Percentiles rank a stretch among this genome's conserved stretches.
phyloP scores from a whole-genome alignment of 495 filamentous ascomycete species.

The Entonaema liquescens region DNA sequence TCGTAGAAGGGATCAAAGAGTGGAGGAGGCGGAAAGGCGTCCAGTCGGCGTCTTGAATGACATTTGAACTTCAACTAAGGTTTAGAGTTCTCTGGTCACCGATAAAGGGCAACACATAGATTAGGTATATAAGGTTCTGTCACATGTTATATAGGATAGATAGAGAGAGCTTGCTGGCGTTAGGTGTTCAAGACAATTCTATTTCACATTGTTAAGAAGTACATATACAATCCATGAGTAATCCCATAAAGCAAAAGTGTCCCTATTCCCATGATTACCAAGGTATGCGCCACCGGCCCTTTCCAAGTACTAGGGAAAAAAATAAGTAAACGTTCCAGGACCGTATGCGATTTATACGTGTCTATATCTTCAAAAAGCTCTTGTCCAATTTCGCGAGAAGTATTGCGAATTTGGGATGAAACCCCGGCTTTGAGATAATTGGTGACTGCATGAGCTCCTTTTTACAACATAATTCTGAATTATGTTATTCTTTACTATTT shows the following conservation, averaged over 20 bases:
- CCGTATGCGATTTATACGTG: constrained; percentile 3
- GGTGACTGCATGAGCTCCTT: neutral
- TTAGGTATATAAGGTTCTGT: neutral
- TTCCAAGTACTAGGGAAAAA: neutral
- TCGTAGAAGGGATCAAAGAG: constrained; percentile 79
- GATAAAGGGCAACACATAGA: neutral
- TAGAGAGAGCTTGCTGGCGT: neutral
- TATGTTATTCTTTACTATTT: neutral
- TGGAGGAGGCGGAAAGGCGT: constrained; percentile 80
- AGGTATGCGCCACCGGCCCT: constrained; percentile 17
- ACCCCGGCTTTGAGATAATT: neutral
- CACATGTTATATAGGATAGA: constrained; percentile 11
- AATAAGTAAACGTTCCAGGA: neutral
- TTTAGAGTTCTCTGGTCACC: neutral
- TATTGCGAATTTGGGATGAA: neutral
- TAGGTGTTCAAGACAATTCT: constrained; percentile 18
- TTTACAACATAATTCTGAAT: neutral
- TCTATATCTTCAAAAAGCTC: constrained; percentile 2
- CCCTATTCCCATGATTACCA: neutral
- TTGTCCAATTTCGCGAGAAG: neutral
- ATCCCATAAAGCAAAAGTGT: neutral
- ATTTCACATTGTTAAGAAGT: constrained; percentile 7
- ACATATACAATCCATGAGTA: constrained; percentile 12
- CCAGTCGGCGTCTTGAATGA: neutral
- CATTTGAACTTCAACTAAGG: neutral